Base-by-base conservation (phyloP, 2,329 filamentous ascomycete genomes). In the Pseudogymnoascus sp. region DNA sequence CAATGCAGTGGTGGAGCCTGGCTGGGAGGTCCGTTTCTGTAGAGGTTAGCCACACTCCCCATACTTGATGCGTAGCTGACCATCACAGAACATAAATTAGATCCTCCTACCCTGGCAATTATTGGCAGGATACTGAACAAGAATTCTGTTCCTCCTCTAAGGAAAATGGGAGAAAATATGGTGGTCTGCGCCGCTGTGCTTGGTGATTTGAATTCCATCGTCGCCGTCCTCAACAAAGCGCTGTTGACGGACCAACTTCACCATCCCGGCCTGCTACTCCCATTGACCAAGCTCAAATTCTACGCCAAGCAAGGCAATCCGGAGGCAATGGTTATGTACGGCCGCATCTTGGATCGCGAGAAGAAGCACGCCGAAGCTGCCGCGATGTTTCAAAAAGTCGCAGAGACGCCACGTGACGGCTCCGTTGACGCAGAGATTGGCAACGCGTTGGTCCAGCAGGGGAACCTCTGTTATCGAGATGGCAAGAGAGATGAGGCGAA, bases 281-380 rank as follows among this genome's bases (percentile, higher is more conserved):
- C 65, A 14, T 62, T 71, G 8, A 38, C 64, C 37, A 62, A 60
- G 12, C 62, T 72, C 5, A 60, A 63, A 30, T 41, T 62, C 2
- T 59, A 70, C 14, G 69, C 69, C 58, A 65, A 63, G 3, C 62
- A 65, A 6, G 59, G 66, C 7, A 67, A 72, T 41, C 64, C 66
- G 9, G 61, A 67, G 60, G 70, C 70, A 8, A 69, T 72, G 67
- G 62, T 64, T 6, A 54, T 72, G 11, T 62, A 71, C 1, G 69
- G 69, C 3, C 67, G 69, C 60, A 65, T 70, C 4, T 43, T 70
- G 4, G 60, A 63, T 16, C 54, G 59, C 5, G 61, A 65, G 22
- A 50, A 60, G 32, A 65, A 60, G 9, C 60, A 65, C 4, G 60
- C 58, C 1, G 64, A 71, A 43, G 69, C 70, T 20, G 39, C 69